Conservation (phyloP, 2,329 filamentous ascomycete genomes). For the Aspergillus sp. region DNA sequence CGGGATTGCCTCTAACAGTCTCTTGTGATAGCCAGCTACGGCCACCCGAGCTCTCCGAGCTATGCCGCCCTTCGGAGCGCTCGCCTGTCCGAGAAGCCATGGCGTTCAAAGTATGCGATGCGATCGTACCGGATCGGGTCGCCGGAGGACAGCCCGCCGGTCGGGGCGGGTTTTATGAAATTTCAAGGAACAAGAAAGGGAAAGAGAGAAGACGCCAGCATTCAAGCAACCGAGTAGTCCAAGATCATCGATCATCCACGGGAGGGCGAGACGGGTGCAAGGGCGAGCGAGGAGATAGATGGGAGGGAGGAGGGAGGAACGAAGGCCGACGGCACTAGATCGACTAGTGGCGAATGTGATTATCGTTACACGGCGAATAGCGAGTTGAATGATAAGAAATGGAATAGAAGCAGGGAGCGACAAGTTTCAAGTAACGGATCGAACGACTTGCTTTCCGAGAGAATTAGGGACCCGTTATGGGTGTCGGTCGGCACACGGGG, state of each 20-base stretch:
- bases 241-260: neutral
- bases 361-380: neutral
- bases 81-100: constrained; percentile 38
- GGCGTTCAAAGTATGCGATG: constrained; percentile 17
- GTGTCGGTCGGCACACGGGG: constrained; percentile 11
- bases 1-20: constrained; percentile 34
- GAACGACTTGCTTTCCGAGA: neutral
- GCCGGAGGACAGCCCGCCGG: neutral
- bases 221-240: constrained; percentile 18
- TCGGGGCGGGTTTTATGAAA: neutral
- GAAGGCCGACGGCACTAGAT: neutral
- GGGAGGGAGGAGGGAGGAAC: neutral
- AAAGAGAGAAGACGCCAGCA: constrained; percentile 16
- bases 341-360: neutral
- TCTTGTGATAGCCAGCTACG: constrained; percentile 42
- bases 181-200: constrained; percentile 15
- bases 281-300: neutral
- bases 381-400: constrained; percentile 2
- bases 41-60: constrained; percentile 41
- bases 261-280: neutral
- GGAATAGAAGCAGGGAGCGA: neutral
- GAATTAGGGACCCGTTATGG: neutral
- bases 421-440: neutral
- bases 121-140: neutral
- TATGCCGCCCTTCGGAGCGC: constrained; percentile 35